phyloP scores from a whole-genome alignment of 2,329 filamentous ascomycete genomes.

The Apiospora rasikravindrae region DNA sequence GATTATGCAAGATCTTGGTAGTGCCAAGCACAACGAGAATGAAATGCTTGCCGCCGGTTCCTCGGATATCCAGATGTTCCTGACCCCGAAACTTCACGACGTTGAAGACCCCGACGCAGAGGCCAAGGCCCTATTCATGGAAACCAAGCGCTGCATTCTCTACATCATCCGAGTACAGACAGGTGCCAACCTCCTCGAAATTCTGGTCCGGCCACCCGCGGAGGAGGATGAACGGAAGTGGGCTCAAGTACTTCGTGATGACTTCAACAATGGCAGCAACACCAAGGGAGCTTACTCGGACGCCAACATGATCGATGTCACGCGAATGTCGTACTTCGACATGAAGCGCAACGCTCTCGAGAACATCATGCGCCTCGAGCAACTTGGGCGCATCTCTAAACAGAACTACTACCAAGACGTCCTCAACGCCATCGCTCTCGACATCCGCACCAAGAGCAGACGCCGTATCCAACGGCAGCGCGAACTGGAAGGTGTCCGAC shows the following conservation, averaged over 20 bases:
- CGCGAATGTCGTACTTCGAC: conserved; percentile 86
- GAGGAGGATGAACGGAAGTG: conserved; percentile 90
- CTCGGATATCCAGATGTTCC: conserved; percentile 87
- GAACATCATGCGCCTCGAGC: conserved; percentile 89
- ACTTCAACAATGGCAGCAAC: conserved; percentile 71
- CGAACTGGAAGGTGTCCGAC: conserved; percentile 82
- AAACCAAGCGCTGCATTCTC: conserved; percentile 94
- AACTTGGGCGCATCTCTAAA: conserved; percentile 83
- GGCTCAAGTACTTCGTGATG: conserved; percentile 80
- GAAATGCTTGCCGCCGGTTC: conserved; percentile 88
- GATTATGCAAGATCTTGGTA: conserved; percentile 91
- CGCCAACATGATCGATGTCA: conserved; percentile 85
- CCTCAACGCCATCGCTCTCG: conserved; percentile 94
- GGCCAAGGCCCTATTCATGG: conserved; percentile 92
- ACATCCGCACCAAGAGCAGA: conserved; percentile 96
- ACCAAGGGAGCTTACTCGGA: conserved; percentile 90
- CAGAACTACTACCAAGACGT: conserved; percentile 96
- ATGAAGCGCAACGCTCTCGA: conserved; percentile 92
- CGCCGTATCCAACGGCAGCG: conserved; percentile 89
- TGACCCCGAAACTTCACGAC: conserved; percentile 88
- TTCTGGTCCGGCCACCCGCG: conserved; percentile 87
- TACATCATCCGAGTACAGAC: conserved; percentile 98
- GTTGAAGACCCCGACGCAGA: conserved; percentile 92
- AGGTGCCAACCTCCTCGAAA: conserved; percentile 90
- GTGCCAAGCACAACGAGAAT: conserved; percentile 93